These are phyloP conservation scores for Cynanchum wilfordii DNA, from an alignment of 257 asterid species.

Conservation along the genomic window DNA sequence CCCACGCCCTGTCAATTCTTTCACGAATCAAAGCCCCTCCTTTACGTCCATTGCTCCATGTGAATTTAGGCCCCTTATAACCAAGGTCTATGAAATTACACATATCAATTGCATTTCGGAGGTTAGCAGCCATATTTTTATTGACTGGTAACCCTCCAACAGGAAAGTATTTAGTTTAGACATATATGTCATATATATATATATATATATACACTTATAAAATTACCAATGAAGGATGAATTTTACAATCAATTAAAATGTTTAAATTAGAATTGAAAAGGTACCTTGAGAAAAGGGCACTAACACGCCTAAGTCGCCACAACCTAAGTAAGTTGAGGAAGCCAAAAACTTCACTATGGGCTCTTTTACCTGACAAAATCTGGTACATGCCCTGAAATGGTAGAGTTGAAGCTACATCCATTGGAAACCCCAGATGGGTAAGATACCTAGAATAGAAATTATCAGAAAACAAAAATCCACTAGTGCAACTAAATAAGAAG, in stretches of 20 bases:
- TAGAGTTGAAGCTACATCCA: conserved; percentile 89
- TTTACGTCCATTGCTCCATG: too few relatives aligned
- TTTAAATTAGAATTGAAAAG: too few relatives aligned
- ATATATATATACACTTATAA: neutral
- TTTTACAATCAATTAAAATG: neutral
- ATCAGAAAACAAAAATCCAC: neutral
- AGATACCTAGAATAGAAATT: conserved; percentile 41
- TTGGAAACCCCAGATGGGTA: conserved; percentile 57
- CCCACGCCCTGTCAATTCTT: too few relatives aligned
- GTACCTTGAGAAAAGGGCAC: conserved; percentile 78
- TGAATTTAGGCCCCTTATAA: too few relatives aligned
- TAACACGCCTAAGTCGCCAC: conserved; percentile 91
- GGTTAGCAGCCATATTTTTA: too few relatives aligned
- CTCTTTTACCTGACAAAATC: conserved; percentile 40
- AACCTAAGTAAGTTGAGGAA: conserved; percentile 89
- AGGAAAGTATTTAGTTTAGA: too few relatives aligned
- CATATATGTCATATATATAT: neutral
- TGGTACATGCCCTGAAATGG: conserved; percentile 64
- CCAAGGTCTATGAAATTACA: too few relatives aligned
- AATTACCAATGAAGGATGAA: too few relatives aligned
- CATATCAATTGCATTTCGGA: too few relatives aligned
- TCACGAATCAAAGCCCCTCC: too few relatives aligned
- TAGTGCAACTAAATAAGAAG: too few relatives aligned
- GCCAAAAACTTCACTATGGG: conserved; percentile 50
- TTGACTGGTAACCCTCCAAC: too few relatives aligned